Conservation (phyloP, 1,284 basidiomycete species). For the Pseudozyma hubeiensis region DNA sequence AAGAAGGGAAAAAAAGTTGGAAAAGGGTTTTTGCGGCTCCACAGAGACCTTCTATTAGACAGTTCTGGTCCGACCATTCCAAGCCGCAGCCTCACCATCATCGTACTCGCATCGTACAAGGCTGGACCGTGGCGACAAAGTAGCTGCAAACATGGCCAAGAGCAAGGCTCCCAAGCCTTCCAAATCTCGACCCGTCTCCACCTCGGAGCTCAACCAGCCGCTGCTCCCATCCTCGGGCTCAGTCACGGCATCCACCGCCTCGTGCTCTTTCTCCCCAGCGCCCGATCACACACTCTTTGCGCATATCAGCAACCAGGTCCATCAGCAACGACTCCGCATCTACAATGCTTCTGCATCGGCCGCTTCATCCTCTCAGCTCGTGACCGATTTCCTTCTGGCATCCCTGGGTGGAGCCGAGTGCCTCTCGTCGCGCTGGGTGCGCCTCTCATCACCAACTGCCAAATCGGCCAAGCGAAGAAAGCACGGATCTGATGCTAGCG, state of each 20-base stretch:
- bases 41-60: conserved; percentile 4
- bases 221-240: conserved; percentile 70
- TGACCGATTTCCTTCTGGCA: conserved; percentile 71
- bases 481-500: conserved; percentile 29
- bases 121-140: background rate
- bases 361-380: conserved; percentile 74
- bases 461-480: conserved; percentile 55
- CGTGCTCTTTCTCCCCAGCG: conserved; percentile 73
- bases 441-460: conserved; percentile 22
- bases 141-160: conserved; percentile 45
- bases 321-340: conserved; percentile 79
- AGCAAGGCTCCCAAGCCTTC: conserved; percentile 58
- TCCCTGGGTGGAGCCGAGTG: conserved; percentile 44
- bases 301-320: conserved; percentile 77
- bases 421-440: conserved; percentile 44
- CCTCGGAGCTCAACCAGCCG: conserved; percentile 75
- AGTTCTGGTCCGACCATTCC: background rate
- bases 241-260: conserved; percentile 53
- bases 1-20: conserved; percentile 22
- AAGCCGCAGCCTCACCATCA: conserved; percentile 1
- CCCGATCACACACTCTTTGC: conserved; percentile 75
- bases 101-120: background rate
- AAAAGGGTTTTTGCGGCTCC: conserved; percentile 21
- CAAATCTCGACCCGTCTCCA: conserved; percentile 66
- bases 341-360: conserved; percentile 75